These are phyloP conservation scores for Knoxdaviesia capensis DNA, from an alignment of 2,329 filamentous ascomycete genomes.

Conservation along the genomic window DNA sequence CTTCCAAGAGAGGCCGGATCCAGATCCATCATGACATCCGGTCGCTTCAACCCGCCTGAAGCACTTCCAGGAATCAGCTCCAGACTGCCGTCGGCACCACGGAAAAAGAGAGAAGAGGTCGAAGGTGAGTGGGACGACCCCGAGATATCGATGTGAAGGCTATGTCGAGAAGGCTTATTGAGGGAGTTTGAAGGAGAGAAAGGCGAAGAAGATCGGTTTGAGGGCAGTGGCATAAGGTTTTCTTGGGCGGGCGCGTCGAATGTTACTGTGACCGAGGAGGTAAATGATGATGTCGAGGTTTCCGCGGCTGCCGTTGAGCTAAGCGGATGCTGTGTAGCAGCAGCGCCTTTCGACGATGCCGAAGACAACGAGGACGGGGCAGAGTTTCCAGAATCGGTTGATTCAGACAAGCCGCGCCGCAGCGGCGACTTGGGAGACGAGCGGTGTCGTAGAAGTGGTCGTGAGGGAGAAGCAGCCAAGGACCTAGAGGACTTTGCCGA, in stretches of 20 bases:
- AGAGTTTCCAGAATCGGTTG: conserved; percentile 51
- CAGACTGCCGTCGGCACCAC: background rate
- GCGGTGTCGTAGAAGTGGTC: conserved; percentile 38
- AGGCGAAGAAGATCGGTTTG: too few relatives aligned
- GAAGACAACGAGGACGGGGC: conserved; percentile 15
- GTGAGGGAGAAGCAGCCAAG: conserved; percentile 24
- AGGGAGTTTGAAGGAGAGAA: conserved; percentile 11
- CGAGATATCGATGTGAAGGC: conserved; percentile 35
- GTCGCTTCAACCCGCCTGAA: conserved; percentile 77
- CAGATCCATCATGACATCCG: conserved; percentile 73
- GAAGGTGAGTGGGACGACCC: conserved; percentile 22
- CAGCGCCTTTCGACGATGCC: too few relatives aligned
- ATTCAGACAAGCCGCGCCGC: conserved; percentile 50
- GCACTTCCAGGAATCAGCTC: conserved; percentile 4
- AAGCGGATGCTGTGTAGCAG: too few relatives aligned
- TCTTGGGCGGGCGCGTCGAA: conserved; percentile 16
- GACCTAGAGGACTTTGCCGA: conserved; percentile 41
- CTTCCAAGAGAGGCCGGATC: conserved; percentile 63
- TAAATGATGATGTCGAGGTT: too few relatives aligned
- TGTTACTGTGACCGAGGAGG: conserved; percentile 3
- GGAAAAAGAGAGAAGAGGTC: too few relatives aligned
- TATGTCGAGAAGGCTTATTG: conserved; percentile 31
- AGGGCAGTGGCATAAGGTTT: conserved; percentile 11
- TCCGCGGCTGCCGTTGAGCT: too few relatives aligned
- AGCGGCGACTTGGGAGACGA: conserved; percentile 62